Evolutionary conservation across 768 basidiomycete species (phyloP), one percentile per base, ranked within the genome.

Genomic region (Trametes punicea): DNA sequence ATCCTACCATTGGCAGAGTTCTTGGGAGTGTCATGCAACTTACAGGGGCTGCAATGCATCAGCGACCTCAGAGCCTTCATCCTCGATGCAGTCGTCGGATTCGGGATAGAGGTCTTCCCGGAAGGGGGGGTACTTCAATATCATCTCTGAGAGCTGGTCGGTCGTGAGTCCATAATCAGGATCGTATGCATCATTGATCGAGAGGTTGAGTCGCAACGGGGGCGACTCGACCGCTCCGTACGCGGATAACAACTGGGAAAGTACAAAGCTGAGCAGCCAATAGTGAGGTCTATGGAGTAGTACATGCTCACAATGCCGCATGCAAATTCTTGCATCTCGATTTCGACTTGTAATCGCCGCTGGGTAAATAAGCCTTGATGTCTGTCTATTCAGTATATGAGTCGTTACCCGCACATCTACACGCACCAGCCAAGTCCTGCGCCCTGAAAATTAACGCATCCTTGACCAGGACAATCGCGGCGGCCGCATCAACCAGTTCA

Each of bases 221-320:
- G 31, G 31, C 8, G 31, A 31, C 31, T 31, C 7, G 7, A 31
- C 31, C 8, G 7, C 31, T 13, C 31, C 31, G 8, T 8, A 13
- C 7, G 13, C 31, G 7, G 13, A 31, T 8, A 31, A 31, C 7
- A 31, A 31, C 31, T 31, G 31, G 7, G 1, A 8, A 7, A 31
- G 31, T 31, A 13, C 8, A 7, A 8, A 13, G 8, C 13, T 31
- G 31, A 13, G 13, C 31, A 31, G 31, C 31, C 13, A 7, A 46
- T 21, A 15, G n/a, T 10, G 2, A n/a, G 1, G 6, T 21, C n/a
- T 25, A 2, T 1, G 5, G 26, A 16, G n/a, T 20, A 21, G 2
- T 9, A 21, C n/a, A n/a, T n/a, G n/a, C 48, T 21, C 16, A 57
- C 48, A 34, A 57, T 57, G 8, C 56, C 56, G 21, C 41, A 51